Evolutionary conservation across 768 basidiomycete species (phyloP).

Genomic region (Boletellus sp.): DNA sequence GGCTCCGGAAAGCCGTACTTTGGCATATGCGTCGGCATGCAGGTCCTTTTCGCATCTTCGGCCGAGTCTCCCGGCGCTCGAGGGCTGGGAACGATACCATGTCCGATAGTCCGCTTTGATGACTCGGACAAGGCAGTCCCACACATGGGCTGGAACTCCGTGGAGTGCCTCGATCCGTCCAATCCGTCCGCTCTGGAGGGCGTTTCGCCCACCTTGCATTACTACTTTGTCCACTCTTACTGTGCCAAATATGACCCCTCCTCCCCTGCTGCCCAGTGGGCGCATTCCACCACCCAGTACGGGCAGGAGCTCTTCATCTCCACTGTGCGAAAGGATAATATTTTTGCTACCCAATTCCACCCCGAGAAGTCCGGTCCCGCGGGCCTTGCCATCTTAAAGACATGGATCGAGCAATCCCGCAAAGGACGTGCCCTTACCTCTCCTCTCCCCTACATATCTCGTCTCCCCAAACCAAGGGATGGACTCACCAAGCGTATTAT

Average conservation of each 20-base stretch:
- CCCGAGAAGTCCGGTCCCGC: slow-evolving; percentile 95
- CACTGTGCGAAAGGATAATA: slow-evolving; percentile 73
- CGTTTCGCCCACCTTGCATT: slow-evolving; percentile 57
- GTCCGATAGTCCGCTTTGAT: slow-evolving; percentile 69
- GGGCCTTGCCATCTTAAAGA: slow-evolving; percentile 73
- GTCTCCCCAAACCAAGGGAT: slow-evolving; percentile 46
- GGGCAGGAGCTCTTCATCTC: slow-evolving; percentile 92
- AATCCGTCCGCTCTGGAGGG: slow-evolving; percentile 41
- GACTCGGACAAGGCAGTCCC: slow-evolving; percentile 82
- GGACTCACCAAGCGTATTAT: slow-evolving; percentile 90
- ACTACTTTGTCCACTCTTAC: slow-evolving; percentile 98
- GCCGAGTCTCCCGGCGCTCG: slow-evolving; percentile 60
- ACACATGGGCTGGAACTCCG: slow-evolving; percentile 96
- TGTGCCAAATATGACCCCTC: slow-evolving; percentile 70
- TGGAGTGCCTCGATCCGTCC: slow-evolving; percentile 51
- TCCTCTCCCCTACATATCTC: slow-evolving; percentile 28
- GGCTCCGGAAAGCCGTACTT: slow-evolving; percentile 88
- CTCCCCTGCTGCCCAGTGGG: slow-evolving; percentile 66
- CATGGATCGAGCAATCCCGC: slow-evolving; percentile 69
- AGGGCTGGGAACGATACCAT: slow-evolving; percentile 89
- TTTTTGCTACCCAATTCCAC: slow-evolving; percentile 95
- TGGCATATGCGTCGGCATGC: slow-evolving; percentile 98
- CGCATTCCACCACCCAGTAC: slow-evolving; percentile 86
- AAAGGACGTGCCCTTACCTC: slow-evolving; percentile 36
- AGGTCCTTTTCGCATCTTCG: slow-evolving; percentile 88